Percentiles rank a stretch among this genome's conserved stretches.
phyloP scores from a whole-genome alignment of 2,329 filamentous ascomycete genomes.

The Trichophaea hybrida region DNA sequence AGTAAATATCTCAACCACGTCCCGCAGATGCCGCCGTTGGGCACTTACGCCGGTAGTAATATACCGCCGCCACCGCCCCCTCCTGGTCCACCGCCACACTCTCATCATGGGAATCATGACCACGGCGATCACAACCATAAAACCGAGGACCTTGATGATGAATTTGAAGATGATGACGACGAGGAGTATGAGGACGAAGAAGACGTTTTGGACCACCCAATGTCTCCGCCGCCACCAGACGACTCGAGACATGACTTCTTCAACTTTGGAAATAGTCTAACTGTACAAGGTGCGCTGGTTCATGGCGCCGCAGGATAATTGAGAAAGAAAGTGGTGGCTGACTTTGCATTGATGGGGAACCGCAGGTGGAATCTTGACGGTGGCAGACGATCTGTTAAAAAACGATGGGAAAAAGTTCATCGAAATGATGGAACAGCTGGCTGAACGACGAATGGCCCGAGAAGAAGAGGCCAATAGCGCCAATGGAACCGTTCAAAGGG shows the following conservation, averaged over 20 bases:
- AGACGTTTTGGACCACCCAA: slow-evolving; percentile 42
- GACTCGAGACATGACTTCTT: slow-evolving; percentile 70
- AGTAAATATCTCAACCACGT: slow-evolving; percentile 21
- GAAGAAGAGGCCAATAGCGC: slow-evolving; percentile 74
- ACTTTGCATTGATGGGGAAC: slow-evolving; percentile 30
- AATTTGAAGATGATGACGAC: slow-evolving; percentile 48
- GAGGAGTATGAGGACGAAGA: slow-evolving; percentile 56
- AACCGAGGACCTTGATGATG: slow-evolving; percentile 39
- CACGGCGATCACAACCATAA: slow-evolving; percentile 43
- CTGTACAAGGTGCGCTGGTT: slow-evolving; percentile 49
- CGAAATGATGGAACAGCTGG: slow-evolving; percentile 99
- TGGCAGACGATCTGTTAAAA: slow-evolving; percentile 94
- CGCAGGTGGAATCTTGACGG: slow-evolving; percentile 88
- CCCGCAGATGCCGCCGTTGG: slow-evolving; percentile 18
- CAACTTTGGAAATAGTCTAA: slow-evolving; percentile 92
- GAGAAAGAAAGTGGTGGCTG: slow-evolving; percentile 1
- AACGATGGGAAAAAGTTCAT: slow-evolving; percentile 99
- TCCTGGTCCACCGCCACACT: slow-evolving; percentile 33
- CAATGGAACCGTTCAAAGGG: slow-evolving; percentile 45
- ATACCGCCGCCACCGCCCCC: slow-evolving; percentile 21
- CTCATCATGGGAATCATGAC: slow-evolving; percentile 41
- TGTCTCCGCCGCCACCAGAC: slow-evolving; percentile 21
- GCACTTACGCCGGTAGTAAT: slow-evolving; percentile 13
- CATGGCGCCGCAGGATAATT: not conserved
- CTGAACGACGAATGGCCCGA: slow-evolving; percentile 90